A percentile compares a stretch with the other conserved stretches of the same genome.
These are phyloP conservation scores for Lasiosphaeria ovina DNA, from an alignment of 495 filamentous ascomycete genomes.

Conservation along the genomic window DNA sequence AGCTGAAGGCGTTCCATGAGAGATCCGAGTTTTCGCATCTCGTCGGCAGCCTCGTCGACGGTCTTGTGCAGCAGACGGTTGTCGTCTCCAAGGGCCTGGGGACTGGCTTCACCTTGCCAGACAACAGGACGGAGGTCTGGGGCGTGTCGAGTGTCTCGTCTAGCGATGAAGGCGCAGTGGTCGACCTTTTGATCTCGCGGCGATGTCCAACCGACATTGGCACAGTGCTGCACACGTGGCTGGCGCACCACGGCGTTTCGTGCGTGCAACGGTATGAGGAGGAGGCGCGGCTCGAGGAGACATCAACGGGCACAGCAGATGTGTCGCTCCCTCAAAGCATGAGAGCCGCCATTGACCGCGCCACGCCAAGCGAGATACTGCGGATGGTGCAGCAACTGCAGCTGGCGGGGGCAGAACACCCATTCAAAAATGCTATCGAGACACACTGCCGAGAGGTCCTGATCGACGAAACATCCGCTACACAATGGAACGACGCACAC, in stretches of 20 bases:
- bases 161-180: neutral
- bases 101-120: conserved; percentile 28
- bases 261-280: conserved; percentile 24
- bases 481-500: conserved; percentile 22
- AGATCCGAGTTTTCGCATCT: conserved; percentile 11
- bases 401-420: conserved; percentile 10
- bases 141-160: conserved; percentile 15
- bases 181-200: conserved; percentile 27
- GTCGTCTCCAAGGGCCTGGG: conserved; percentile 25
- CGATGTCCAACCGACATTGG: conserved; percentile 21
- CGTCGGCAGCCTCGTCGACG: conserved; percentile 17
- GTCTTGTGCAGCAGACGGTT: conserved; percentile 17
- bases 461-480: conserved; percentile 15
- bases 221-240: conserved; percentile 27
- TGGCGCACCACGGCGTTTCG: conserved; percentile 27
- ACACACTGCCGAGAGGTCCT: conserved; percentile 15
- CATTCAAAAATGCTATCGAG: conserved; percentile 19
- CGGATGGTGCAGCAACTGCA: conserved; percentile 24
- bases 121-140: conserved; percentile 24
- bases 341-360: conserved; percentile 16
- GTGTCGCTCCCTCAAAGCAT: conserved; percentile 20
- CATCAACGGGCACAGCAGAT: neutral
- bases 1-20: conserved; percentile 17
- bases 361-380: conserved; percentile 22
- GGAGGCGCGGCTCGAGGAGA: conserved; percentile 21